phyloP scores from a whole-genome alignment of 441 rosid genomes.

The Adansonia madagascariensis region DNA sequence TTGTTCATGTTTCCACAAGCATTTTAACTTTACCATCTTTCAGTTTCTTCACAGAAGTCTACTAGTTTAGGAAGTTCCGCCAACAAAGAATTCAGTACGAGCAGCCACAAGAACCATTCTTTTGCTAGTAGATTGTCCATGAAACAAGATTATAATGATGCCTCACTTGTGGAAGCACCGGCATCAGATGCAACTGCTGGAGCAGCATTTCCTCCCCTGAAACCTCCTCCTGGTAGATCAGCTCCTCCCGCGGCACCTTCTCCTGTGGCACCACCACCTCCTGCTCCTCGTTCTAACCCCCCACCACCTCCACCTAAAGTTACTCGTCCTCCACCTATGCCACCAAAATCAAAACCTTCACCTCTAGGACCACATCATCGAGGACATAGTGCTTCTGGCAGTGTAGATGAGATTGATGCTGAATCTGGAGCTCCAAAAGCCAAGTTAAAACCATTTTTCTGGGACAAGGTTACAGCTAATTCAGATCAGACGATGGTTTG shows the following conservation, averaged over 20 bases:
- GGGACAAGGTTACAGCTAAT: slow-evolving; percentile 71
- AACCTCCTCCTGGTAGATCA: slow-evolving; percentile 51
- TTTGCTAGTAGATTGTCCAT: slow-evolving; percentile 31
- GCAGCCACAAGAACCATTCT: slow-evolving; percentile 26
- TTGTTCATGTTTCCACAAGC: not conserved
- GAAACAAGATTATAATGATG: slow-evolving; percentile 30
- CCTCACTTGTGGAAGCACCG: slow-evolving; percentile 26
- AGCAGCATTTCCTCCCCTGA: slow-evolving; percentile 38
- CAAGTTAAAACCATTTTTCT: slow-evolving; percentile 71
- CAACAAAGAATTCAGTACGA: slow-evolving; percentile 31
- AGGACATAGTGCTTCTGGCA: slow-evolving; percentile 35
- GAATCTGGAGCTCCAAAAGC: slow-evolving; percentile 56
- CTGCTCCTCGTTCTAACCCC: slow-evolving; percentile 39
- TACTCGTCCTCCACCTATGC: slow-evolving; percentile 55
- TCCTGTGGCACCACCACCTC: slow-evolving; percentile 34
- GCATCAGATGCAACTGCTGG: slow-evolving; percentile 27
- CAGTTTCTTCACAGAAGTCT: slow-evolving; percentile 54
- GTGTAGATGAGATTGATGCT: slow-evolving; percentile 39
- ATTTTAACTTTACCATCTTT: slow-evolving; percentile 25
- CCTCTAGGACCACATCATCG: slow-evolving; percentile 34
- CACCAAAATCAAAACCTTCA: slow-evolving; percentile 45
- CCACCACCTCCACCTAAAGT: slow-evolving; percentile 57
- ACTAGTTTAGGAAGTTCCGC: slow-evolving; percentile 39
- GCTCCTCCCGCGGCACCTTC: slow-evolving; percentile 35
- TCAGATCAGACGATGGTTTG: slow-evolving; percentile 71